Conservation (phyloP, 495 filamentous ascomycete species). For the Talaromyces trachyspermus region DNA sequence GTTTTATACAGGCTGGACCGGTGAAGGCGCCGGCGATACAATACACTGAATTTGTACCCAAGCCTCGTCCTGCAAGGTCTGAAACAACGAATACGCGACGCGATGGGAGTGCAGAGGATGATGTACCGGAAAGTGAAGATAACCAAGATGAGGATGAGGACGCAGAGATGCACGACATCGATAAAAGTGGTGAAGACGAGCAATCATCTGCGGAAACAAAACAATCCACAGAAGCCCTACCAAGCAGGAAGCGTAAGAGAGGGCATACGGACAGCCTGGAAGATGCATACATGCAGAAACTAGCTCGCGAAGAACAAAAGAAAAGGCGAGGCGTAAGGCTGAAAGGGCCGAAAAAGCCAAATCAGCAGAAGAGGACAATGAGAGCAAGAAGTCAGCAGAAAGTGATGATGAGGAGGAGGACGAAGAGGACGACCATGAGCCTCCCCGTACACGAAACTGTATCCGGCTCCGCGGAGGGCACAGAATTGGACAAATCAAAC, state of each 20-base stretch:
- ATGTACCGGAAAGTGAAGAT: conserved; percentile 23
- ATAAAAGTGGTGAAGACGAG: conserved; percentile 29
- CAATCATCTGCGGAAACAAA: conserved; percentile 24
- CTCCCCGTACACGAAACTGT: conserved; percentile 57
- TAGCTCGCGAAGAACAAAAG: conserved; percentile 53
- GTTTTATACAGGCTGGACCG: conserved; percentile 53
- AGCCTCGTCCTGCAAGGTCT: conserved; percentile 12
- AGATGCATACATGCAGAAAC: conserved; percentile 66
- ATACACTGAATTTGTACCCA: conserved; percentile 33
- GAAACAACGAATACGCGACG: conserved; percentile 10
- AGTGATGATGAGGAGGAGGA: conserved; percentile 17
- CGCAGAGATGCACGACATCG: conserved; percentile 38
- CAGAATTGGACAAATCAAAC: conserved; percentile 74
- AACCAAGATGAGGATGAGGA: conserved; percentile 27
- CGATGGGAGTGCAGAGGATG: conserved; percentile 22
- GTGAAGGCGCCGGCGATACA: conserved; percentile 50
- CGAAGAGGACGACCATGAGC: no score
- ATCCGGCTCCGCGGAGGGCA: conserved; percentile 26
- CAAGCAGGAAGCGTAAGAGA: conserved; percentile 71
- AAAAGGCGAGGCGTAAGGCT: conserved; percentile 30
- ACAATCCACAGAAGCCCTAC: conserved; percentile 21
- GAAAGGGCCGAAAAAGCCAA: conserved; percentile 16
- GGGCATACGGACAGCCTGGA: conserved; percentile 65
- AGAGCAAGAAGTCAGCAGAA: conserved; percentile 8
- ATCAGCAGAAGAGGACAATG: conserved; percentile 12